Conservation (phyloP, 257 asterid genomes). For the Solanum neorickii region DNA sequence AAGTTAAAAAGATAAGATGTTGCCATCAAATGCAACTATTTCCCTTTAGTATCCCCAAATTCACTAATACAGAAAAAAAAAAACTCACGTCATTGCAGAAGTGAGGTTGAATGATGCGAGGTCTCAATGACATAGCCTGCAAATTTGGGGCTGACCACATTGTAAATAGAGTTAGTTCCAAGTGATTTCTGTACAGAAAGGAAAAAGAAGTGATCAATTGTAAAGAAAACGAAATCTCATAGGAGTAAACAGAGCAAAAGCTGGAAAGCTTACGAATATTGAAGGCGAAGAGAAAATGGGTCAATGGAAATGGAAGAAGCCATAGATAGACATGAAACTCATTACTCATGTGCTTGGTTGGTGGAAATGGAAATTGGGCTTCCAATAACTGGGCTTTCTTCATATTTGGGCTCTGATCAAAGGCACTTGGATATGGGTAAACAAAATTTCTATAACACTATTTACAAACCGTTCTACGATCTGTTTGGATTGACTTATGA, state of each 20-base stretch:
- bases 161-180: not conserved
- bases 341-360: not conserved
- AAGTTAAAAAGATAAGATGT: not conserved
- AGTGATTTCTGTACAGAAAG: not conserved
- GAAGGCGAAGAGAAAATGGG: not conserved
- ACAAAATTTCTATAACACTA: too few relatives aligned
- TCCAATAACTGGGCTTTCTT: not conserved
- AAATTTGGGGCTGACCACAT: conserved; percentile 39
- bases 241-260: not conserved
- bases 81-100: conserved; percentile 23
- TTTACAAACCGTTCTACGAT: too few relatives aligned
- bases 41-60: not conserved
- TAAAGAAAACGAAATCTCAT: not conserved
- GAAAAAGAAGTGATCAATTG: not conserved
- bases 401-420: not conserved
- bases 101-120: conserved; percentile 19
- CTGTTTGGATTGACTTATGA: too few relatives aligned
- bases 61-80: not conserved
- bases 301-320: not conserved
- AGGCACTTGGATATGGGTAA: not conserved
- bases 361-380: not conserved
- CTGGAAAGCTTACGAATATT: not conserved
- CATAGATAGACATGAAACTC: not conserved
- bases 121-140: conserved; percentile 16
- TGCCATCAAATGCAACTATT: not conserved